These are phyloP conservation scores for Sporothrix curviconia DNA, from an alignment of 2,329 filamentous ascomycete species.

Conservation along the genomic window DNA sequence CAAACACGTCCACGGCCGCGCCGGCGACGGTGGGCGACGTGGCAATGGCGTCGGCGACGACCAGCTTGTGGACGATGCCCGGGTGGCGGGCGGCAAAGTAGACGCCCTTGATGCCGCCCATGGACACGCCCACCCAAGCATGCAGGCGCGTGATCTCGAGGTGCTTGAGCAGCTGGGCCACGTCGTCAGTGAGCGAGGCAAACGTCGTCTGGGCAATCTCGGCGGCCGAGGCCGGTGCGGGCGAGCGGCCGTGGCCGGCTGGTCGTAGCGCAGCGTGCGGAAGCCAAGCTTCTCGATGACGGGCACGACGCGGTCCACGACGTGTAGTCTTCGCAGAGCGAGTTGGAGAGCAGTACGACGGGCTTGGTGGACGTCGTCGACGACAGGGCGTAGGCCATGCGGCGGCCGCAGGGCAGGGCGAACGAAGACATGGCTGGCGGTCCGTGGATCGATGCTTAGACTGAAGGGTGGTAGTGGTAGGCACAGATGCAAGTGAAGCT, in stretches of 20 bases:
- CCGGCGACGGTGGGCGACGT: conserved; percentile 33
- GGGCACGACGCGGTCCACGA: conserved; percentile 35
- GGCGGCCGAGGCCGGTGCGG: conserved; percentile 23
- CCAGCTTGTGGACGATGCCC: conserved; percentile 31
- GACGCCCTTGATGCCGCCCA: conserved; percentile 37
- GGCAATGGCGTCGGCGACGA: conserved; percentile 36
- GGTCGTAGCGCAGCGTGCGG: conserved; percentile 37
- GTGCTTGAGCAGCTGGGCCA: conserved; percentile 28
- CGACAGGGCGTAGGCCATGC: conserved; percentile 25
- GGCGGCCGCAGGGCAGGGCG: conserved; percentile 13
- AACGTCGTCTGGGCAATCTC: conserved; percentile 32
- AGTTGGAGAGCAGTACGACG: conserved; percentile 34
- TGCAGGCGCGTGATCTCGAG: conserved; percentile 29
- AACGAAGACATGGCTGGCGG: conserved; percentile 9
- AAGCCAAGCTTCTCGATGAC: conserved; percentile 30
- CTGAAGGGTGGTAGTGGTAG: neutral
- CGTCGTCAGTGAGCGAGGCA: conserved; percentile 21
- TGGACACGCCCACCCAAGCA: conserved; percentile 40
- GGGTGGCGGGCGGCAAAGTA: conserved; percentile 35
- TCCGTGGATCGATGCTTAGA: too few relatives aligned
- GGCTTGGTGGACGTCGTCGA: conserved; percentile 23
- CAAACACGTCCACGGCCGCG: conserved; percentile 30
- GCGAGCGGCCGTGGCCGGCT: conserved; percentile 36
- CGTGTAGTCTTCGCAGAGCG: conserved; percentile 31
- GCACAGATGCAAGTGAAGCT: neutral